phyloP scores from a whole-genome alignment of 768 basidiomycete species.

The Hygrocybe punicea region DNA sequence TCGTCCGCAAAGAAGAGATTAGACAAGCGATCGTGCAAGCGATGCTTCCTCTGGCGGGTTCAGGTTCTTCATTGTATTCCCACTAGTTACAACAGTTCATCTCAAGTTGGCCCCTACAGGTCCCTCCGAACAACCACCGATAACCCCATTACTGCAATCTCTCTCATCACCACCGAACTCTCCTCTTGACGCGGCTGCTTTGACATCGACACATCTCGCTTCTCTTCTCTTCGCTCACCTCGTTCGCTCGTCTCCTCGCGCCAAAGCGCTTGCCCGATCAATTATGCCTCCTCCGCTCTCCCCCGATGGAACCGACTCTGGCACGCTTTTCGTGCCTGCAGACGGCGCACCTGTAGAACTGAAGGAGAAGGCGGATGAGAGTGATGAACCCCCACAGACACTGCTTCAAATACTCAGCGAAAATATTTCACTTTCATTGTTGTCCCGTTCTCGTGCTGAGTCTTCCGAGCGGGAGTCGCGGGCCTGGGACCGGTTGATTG shows the following conservation, averaged over 20 bases:
- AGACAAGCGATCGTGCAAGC: conserved; percentile 64
- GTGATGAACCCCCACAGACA: conserved; percentile 64
- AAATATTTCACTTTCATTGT: conserved; percentile 80
- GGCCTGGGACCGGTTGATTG: conserved; percentile 89
- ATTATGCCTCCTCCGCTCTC: conserved; percentile 53
- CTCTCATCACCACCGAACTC: conserved; percentile 57
- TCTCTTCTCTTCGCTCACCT: conserved; percentile 78
- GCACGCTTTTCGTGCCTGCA: conserved; percentile 73
- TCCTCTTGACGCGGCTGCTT: conserved; percentile 49
- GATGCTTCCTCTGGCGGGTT: conserved; percentile 64
- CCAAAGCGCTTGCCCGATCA: conserved; percentile 60
- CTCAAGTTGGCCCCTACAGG: conserved; percentile 17
- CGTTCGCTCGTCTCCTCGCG: conserved; percentile 60
- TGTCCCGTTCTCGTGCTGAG: conserved; percentile 68
- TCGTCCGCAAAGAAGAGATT: conserved; percentile 70
- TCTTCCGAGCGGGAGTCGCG: conserved; percentile 67
- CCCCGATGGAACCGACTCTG: conserved; percentile 27
- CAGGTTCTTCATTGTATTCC: conserved; percentile 21
- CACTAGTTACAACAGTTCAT: background rate
- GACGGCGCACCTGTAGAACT: conserved; percentile 48
- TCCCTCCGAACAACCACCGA: conserved; percentile 39
- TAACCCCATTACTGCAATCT: conserved; percentile 69
- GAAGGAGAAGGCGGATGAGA: conserved; percentile 32
- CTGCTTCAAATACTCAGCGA: conserved; percentile 85
- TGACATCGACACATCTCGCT: conserved; percentile 69